Evolutionary conservation across 192 early-diverging fungal species (phyloP).

Genomic region (Umbelopsis vinacea): DNA sequence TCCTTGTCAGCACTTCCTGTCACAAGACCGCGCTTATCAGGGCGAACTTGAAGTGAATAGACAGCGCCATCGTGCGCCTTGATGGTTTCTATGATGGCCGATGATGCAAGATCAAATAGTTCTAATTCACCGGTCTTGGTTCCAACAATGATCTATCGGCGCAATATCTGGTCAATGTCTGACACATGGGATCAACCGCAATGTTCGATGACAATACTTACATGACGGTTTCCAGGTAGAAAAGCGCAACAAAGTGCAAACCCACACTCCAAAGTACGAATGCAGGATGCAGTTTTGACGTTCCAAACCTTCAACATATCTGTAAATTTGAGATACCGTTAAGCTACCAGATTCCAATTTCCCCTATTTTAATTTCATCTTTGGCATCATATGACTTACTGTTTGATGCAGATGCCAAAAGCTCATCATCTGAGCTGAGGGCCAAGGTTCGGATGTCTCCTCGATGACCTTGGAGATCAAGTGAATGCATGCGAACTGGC

Average conservation of each 20-base stretch:
- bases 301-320: constrained; percentile 93
- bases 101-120: constrained; percentile 88
- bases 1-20: constrained; percentile 94
- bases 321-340: constrained; percentile 9
- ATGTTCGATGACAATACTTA: constrained; percentile 32
- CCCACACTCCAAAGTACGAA: constrained; percentile 90
- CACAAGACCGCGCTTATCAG: constrained; percentile 86
- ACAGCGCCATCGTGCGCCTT: constrained; percentile 91
- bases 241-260: constrained; percentile 93
- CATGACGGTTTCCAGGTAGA: constrained; percentile 86
- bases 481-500: constrained; percentile 63
- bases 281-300: constrained; percentile 76
- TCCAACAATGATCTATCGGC: constrained; percentile 76
- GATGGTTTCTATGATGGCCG: constrained; percentile 81
- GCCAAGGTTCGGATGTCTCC: constrained; percentile 88
- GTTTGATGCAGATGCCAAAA: constrained; percentile 87
- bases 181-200: too few relatives aligned
- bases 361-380: not conserved
- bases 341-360: not conserved
- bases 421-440: constrained; percentile 87
- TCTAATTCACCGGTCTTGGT: constrained; percentile 91
- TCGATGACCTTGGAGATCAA: constrained; percentile 91
- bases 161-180: not conserved
- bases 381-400: constrained; percentile 42
- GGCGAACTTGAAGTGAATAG: constrained; percentile 85